phyloP scores from a whole-genome alignment of 140 eudicot species.

The Ambrosia hybrid region DNA sequence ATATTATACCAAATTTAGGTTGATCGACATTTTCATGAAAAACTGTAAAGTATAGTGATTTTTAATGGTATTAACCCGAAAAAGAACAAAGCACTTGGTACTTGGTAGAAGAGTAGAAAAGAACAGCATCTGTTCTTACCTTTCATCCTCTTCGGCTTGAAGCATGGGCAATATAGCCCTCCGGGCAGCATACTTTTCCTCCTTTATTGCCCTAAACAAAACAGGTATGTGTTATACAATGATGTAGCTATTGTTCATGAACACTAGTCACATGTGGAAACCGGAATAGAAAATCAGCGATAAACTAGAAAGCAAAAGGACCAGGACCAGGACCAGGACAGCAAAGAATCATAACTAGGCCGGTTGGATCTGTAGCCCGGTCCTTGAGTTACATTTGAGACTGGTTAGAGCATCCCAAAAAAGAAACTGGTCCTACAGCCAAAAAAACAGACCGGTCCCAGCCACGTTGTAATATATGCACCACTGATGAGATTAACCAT shows the following conservation, averaged over 20 bases:
- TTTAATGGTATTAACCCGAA: no score
- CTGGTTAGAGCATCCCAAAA: background rate
- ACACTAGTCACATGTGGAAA: background rate
- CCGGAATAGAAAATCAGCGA: background rate
- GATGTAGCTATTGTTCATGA: constrained; percentile 8
- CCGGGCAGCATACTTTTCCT: constrained; percentile 85
- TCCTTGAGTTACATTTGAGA: constrained; percentile 1
- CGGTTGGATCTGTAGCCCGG: background rate
- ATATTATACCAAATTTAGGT: background rate
- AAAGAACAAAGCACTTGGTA: no score
- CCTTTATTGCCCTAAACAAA: constrained; percentile 69
- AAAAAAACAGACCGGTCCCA: background rate
- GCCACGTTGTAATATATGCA: background rate
- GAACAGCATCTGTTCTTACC: constrained; percentile 37
- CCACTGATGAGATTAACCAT: background rate
- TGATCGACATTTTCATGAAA: background rate
- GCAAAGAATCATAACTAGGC: background rate
- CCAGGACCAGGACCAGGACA: background rate
- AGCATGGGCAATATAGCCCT: constrained; percentile 88
- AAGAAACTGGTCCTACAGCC: background rate
- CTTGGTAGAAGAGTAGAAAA: background rate
- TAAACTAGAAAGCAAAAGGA: background rate
- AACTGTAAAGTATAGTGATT: no score
- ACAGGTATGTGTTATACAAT: background rate
- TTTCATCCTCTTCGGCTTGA: constrained; percentile 98